phyloP scores from a whole-genome alignment of 164 flowering plant species.

The Nelumbo lutea region DNA sequence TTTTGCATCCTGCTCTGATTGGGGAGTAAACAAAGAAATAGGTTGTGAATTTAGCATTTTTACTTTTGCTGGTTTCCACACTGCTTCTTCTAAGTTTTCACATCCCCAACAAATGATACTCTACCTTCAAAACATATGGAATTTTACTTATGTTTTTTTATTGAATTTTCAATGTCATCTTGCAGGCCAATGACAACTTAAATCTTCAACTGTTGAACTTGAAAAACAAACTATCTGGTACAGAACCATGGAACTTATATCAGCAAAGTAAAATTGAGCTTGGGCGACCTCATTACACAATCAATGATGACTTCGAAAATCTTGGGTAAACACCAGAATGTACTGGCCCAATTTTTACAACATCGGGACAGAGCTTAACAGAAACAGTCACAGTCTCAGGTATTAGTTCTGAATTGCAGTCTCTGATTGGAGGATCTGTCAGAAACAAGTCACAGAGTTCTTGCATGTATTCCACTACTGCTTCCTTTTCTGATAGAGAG shows the following conservation, averaged over 20 bases:
- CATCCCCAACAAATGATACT: too few species aligned
- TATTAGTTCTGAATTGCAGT: conserved; percentile 65
- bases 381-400: conserved; percentile 46
- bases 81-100: too few species aligned
- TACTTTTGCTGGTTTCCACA: too few species aligned
- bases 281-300: conserved; percentile 16
- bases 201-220: conserved; percentile 16
- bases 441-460: conserved; percentile 56
- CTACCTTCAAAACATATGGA: too few species aligned
- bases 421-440: conserved; percentile 59
- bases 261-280: conserved; percentile 19
- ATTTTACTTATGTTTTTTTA: conserved; percentile 1
- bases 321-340: conserved; percentile 15
- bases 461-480: conserved; percentile 66
- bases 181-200: conserved; percentile 21
- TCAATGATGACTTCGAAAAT: conserved; percentile 22
- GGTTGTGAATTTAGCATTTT: too few species aligned
- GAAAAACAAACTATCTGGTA: conserved; percentile 15
- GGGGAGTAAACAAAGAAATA: too few species aligned
- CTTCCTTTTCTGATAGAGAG: conserved; percentile 84
- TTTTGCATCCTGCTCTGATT: too few species aligned
- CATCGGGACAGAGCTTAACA: conserved; percentile 30
- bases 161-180: conserved; percentile 6
- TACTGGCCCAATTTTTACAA: conserved; percentile 21
- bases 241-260: conserved; percentile 19